Base-by-base conservation (phyloP, 2,329 filamentous ascomycete species). In the Pyricularia sp. region DNA sequence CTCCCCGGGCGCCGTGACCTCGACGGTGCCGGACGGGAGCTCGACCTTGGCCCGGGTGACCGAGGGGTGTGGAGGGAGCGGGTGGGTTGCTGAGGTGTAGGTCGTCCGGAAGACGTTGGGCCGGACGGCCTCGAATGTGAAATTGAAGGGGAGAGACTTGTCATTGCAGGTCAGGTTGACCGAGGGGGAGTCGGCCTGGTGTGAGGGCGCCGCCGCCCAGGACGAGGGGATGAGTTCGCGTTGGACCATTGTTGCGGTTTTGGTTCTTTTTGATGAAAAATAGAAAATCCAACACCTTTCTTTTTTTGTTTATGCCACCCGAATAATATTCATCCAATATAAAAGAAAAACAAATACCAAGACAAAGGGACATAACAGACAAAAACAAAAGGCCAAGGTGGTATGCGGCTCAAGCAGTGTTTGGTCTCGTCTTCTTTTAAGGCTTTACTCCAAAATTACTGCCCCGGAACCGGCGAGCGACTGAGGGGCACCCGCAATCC, bases 31-130 rank as follows among this genome's bases (percentile, higher is more conserved):
- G 20, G 73, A 71, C 20, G 76, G 71, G 2, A 84, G 72, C 12
- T 80, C 74, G 14, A 76, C 76, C 17, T 75, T 70, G 1, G 84
- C 83, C n/a, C 80, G 80, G 9, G 76, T 76, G 5, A 86, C 82
- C 68, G 87, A 90, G 9, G 89, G 89, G 73, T 87, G 86, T 1
- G 89, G 89, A 31, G 90, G 88, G 1, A 90, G 75, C 7, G 86
- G 86, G 73, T 92, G 89, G 2, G 82, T 81, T 17, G 81, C 74
- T 0, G 89, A 89, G 1, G 85, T 83, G 74, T 92, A 92, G 0
- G 87, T 89, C 1, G 89, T 90, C 61, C 89, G 82, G 77, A 92
- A 92, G 20, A 92, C 79, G 67, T 88, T 89, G 25, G 83, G 80
- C 20, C 84, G 82, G 33, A 92, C 73, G 0, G 85, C 82, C 74